Conservation (phyloP, 2,329 filamentous ascomycete genomes). For the Colletotrichum falcatum region DNA sequence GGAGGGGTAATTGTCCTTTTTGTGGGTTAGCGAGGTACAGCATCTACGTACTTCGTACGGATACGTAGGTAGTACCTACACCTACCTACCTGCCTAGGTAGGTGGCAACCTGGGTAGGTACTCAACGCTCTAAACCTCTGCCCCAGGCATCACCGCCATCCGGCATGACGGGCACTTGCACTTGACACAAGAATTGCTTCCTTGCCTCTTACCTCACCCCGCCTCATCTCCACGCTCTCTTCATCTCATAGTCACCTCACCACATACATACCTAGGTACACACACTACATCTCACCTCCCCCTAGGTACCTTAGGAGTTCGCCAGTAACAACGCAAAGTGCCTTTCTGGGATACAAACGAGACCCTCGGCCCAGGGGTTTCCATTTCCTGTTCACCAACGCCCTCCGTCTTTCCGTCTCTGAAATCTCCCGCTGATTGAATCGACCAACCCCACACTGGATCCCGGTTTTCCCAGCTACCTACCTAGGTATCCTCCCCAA, state of each 20-base stretch:
- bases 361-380: background rate
- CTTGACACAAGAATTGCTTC: background rate
- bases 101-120: too few species aligned
- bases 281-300: background rate
- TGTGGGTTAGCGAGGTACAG: constrained; percentile 4
- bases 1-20: background rate
- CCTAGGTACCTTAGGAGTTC: background rate
- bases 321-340: background rate
- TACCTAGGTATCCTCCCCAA: background rate
- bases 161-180: background rate
- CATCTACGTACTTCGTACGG: too few species aligned
- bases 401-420: background rate
- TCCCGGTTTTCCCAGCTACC: constrained; percentile 21
- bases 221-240: background rate
- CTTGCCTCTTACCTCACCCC: constrained; percentile 13
- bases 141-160: background rate
- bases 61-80: background rate
- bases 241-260: constrained; percentile 1
- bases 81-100: too few species aligned
- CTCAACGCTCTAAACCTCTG: too few species aligned
- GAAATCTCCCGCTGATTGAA: constrained; percentile 1
- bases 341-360: background rate
- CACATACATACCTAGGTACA: too few species aligned
- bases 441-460: constrained; percentile 8
- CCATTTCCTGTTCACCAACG: background rate